These are phyloP conservation scores for Suillus placidus DNA, from an alignment of 768 basidiomycete species.

Conservation along the genomic window DNA sequence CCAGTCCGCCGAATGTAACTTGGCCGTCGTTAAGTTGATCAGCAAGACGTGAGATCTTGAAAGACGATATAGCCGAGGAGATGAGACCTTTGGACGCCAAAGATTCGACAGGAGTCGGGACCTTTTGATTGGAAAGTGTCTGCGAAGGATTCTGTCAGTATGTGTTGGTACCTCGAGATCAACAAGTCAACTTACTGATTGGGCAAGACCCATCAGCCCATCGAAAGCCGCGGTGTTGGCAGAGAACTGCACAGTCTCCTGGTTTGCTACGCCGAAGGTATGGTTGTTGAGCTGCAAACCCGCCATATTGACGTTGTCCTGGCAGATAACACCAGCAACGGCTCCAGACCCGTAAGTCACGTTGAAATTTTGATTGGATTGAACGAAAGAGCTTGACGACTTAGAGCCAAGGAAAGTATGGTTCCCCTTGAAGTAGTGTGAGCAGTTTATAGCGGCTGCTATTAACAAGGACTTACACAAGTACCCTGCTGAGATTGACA, in stretches of 20 bases:
- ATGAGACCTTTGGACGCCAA: constrained; percentile 62
- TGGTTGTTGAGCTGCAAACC: constrained; percentile 60
- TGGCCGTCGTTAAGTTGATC: constrained; percentile 72
- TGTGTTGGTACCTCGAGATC: background rate
- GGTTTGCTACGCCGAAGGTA: constrained; percentile 66
- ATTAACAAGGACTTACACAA: constrained; percentile 39
- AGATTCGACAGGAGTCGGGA: constrained; percentile 71
- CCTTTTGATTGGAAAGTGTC: constrained; percentile 65
- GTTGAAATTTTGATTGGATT: constrained; percentile 51
- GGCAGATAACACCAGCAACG: constrained; percentile 65
- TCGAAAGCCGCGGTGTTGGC: constrained; percentile 54
- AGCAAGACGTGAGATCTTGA: constrained; percentile 75
- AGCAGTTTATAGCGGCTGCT: constrained; percentile 8
- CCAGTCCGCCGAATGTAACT: constrained; percentile 80
- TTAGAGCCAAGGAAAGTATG: constrained; percentile 68
- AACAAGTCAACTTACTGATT: constrained; percentile 52
- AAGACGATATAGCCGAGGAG: constrained; percentile 67
- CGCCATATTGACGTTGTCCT: constrained; percentile 65
- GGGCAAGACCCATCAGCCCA: constrained; percentile 77
- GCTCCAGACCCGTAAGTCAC: constrained; percentile 72
- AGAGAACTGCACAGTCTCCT: constrained; percentile 67
- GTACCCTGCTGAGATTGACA: constrained; percentile 47
- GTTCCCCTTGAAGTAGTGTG: constrained; percentile 47
- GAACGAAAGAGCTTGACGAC: constrained; percentile 64
- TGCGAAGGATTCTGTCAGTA: constrained; percentile 22